phyloP scores from a whole-genome alignment of 2,329 filamentous ascomycete species.

The Chaetomium globosum region DNA sequence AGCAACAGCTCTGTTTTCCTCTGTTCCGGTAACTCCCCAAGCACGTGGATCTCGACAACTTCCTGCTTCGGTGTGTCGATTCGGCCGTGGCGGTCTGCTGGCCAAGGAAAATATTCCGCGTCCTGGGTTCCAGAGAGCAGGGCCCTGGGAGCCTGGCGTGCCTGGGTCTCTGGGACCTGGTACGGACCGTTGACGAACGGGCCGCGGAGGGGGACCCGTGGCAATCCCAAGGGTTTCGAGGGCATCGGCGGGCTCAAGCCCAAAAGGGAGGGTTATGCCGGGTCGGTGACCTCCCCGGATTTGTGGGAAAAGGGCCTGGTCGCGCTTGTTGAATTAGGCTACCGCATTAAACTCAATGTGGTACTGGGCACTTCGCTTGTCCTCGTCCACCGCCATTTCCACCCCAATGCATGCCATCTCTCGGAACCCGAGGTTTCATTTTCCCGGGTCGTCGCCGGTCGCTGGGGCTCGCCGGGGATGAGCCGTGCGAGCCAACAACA shows the following conservation, averaged over 20 bases:
- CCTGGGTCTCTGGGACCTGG: conserved; percentile 8
- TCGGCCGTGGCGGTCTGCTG: conserved; percentile 24
- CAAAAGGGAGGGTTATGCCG: conserved; percentile 31
- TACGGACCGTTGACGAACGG: conserved; percentile 35
- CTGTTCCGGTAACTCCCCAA: background rate
- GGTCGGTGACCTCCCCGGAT: conserved; percentile 33
- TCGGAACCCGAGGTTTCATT: conserved; percentile 20
- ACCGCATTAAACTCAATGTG: conserved; percentile 24
- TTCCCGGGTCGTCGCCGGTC: conserved; percentile 18
- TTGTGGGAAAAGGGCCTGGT: conserved; percentile 25
- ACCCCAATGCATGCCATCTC: conserved; percentile 18
- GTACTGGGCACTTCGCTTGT: conserved; percentile 17
- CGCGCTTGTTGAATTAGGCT: conserved; percentile 23
- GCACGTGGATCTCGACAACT: conserved; percentile 22
- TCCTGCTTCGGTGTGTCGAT: conserved; percentile 23
- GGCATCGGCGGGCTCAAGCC: conserved; percentile 25
- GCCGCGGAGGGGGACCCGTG: conserved; percentile 33
- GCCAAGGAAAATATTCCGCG: conserved; percentile 18
- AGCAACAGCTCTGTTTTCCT: background rate
- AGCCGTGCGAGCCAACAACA: conserved; percentile 13
- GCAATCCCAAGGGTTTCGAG: conserved; percentile 30
- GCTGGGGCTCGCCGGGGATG: conserved; percentile 20
- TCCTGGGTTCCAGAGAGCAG: conserved; percentile 5
- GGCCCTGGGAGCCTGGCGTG: conserved; percentile 4
- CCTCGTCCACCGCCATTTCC: conserved; percentile 30